A percentile compares a stretch with the other conserved stretches of the same genome.
Conservation (phyloP, 2,329 filamentous ascomycete species). For the Fusarium graminum region DNA sequence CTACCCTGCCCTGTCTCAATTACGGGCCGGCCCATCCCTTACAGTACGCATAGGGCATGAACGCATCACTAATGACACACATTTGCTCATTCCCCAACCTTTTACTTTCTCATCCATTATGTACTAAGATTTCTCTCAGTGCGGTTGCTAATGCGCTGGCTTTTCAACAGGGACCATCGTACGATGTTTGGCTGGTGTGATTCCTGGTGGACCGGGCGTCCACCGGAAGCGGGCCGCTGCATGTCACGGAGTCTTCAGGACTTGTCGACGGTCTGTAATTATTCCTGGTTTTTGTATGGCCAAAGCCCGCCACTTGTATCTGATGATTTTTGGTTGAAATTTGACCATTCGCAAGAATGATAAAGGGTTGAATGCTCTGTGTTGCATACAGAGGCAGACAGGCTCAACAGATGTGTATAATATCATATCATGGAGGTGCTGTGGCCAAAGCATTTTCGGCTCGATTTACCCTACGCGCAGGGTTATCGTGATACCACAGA, state of each 20-base stretch:
- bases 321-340: background rate
- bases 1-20: slow-evolving; percentile 8
- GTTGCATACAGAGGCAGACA: background rate
- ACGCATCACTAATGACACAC: slow-evolving; percentile 12
- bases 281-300: slow-evolving; percentile 1
- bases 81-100: slow-evolving; percentile 2
- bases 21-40: slow-evolving; percentile 33
- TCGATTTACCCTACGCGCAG: slow-evolving; percentile 8
- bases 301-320: background rate
- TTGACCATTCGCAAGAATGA: background rate
- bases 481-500: background rate
- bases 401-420: slow-evolving; percentile 4
- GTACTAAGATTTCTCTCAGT: slow-evolving; percentile 1
- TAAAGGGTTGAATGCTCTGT: background rate
- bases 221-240: slow-evolving; percentile 48
- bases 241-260: slow-evolving; percentile 28
- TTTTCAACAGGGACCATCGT: slow-evolving; percentile 37
- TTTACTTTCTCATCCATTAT: background rate
- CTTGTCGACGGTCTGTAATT: slow-evolving; percentile 11
- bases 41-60: slow-evolving; percentile 19
- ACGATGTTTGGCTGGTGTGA: slow-evolving; percentile 45
- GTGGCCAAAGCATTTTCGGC: slow-evolving; percentile 4
- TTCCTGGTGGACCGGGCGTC: slow-evolving; percentile 42
- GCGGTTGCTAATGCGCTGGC: slow-evolving; percentile 1
- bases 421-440: slow-evolving; percentile 16